Conservation (phyloP, 164 flowering plant species). For the Aristolochia contorta region DNA sequence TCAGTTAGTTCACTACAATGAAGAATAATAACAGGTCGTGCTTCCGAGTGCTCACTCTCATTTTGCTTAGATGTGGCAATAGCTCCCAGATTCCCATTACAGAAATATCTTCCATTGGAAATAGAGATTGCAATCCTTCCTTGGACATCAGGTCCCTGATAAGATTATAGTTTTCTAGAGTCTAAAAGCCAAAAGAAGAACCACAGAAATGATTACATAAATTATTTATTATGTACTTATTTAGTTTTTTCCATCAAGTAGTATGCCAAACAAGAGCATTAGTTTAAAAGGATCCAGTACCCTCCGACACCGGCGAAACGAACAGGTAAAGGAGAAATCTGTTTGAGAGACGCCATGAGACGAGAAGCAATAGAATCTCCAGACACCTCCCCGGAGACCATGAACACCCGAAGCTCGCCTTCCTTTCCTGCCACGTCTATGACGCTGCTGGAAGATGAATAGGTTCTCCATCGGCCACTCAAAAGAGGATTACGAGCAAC, state of each 20-base stretch:
- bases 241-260: too few relatives aligned
- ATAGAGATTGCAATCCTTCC: constrained; percentile 65
- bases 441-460: constrained; percentile 25
- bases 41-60: constrained; percentile 45
- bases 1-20: neutral
- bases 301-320: constrained; percentile 88
- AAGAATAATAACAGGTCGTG: neutral
- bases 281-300: constrained; percentile 19
- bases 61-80: constrained; percentile 63
- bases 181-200: neutral
- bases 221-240: too few relatives aligned
- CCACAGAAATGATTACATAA: neutral
- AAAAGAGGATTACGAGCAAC: too few relatives aligned
- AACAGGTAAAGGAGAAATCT: constrained; percentile 61
- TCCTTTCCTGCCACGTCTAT: constrained; percentile 50
- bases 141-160: constrained; percentile 66
- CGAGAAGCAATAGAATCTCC: constrained; percentile 82
- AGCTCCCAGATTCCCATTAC: constrained; percentile 97
- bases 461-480: constrained; percentile 7
- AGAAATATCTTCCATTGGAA: constrained; percentile 86
- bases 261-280: neutral
- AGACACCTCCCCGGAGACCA: constrained; percentile 87
- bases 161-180: neutral
- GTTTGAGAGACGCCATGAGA: constrained; percentile 70
- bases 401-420: constrained; percentile 75